Evolutionary conservation across 495 filamentous ascomycete genomes (phyloP).

Genomic region (Podospora pseudocomata): DNA sequence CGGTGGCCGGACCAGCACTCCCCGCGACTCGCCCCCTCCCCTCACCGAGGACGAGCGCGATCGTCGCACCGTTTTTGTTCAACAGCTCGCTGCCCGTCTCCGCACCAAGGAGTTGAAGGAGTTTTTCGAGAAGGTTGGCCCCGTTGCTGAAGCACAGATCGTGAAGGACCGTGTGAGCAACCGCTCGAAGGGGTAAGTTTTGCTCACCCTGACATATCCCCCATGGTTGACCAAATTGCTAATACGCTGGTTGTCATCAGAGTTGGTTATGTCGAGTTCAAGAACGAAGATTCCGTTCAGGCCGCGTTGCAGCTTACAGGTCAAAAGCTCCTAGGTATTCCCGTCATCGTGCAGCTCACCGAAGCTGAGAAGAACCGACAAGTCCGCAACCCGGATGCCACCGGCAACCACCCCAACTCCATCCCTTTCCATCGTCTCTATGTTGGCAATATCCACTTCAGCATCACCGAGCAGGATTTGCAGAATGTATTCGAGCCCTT

Average conservation of each 20-base stretch:
- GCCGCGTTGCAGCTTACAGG: constrained; percentile 97
- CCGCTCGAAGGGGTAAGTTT: constrained; percentile 89
- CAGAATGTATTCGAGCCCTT: constrained; percentile 98
- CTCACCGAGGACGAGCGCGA: constrained; percentile 95
- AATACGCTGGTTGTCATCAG: constrained; percentile 45
- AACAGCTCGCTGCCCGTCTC: constrained; percentile 90
- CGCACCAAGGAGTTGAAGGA: constrained; percentile 87
- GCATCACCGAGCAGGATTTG: constrained; percentile 93
- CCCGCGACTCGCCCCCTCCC: constrained; percentile 57
- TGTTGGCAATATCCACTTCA: constrained; percentile 99
- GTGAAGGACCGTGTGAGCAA: constrained; percentile 98
- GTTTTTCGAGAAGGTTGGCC: constrained; percentile 95
- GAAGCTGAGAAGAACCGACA: constrained; percentile 99
- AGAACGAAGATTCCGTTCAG: constrained; percentile 88
- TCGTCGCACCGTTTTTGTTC: constrained; percentile 94
- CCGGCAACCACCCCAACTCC: constrained; percentile 58
- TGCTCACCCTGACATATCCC: not conserved
- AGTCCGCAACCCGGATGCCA: constrained; percentile 75
- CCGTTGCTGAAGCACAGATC: constrained; percentile 96
- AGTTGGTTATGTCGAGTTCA: constrained; percentile 99
- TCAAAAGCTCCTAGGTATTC: constrained; percentile 96
- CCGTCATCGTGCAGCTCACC: constrained; percentile 96
- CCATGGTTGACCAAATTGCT: constrained; percentile 25
- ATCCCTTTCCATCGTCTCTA: constrained; percentile 98
- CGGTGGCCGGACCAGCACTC: constrained; percentile 50